Conservation (phyloP, 345 rosid genomes). For the Gossypium anomalum region DNA sequence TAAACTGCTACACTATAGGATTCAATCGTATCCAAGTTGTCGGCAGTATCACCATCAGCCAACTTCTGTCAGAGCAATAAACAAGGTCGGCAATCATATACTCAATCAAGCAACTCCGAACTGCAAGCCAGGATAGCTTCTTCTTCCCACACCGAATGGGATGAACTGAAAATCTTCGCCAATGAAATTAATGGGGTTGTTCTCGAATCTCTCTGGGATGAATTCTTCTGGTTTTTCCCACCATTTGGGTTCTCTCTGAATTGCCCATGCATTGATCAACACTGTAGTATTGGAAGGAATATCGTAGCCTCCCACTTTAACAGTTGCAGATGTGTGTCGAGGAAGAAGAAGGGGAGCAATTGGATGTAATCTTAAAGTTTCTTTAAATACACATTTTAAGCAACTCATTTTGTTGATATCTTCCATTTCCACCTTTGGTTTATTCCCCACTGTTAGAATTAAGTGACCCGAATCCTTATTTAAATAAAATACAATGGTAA, state of each 20-base stretch:
- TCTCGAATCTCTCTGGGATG: constrained; percentile 32
- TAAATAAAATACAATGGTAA: too few relatives aligned
- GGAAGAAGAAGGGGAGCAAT: not conserved
- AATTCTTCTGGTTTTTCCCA: constrained; percentile 46
- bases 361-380: constrained; percentile 1
- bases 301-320: constrained; percentile 24
- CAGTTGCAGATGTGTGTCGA: not conserved
- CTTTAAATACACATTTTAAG: constrained; percentile 1
- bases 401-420: not conserved
- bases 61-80: not conserved
- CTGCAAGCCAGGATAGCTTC: not conserved
- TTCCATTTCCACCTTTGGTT: not conserved
- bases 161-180: not conserved
- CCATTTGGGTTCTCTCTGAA: constrained; percentile 41
- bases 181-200: not conserved
- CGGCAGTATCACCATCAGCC: too few relatives aligned
- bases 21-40: too few relatives aligned
- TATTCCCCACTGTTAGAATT: too few relatives aligned
- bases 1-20: too few relatives aligned
- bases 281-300: constrained; percentile 38
- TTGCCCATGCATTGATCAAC: constrained; percentile 47
- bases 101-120: not conserved
- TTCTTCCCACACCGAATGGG: not conserved
- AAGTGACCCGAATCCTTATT: too few relatives aligned
- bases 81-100: not conserved